Evolutionary conservation across 768 basidiomycete genomes (phyloP).

Genomic region (Boletus reticulatus): DNA sequence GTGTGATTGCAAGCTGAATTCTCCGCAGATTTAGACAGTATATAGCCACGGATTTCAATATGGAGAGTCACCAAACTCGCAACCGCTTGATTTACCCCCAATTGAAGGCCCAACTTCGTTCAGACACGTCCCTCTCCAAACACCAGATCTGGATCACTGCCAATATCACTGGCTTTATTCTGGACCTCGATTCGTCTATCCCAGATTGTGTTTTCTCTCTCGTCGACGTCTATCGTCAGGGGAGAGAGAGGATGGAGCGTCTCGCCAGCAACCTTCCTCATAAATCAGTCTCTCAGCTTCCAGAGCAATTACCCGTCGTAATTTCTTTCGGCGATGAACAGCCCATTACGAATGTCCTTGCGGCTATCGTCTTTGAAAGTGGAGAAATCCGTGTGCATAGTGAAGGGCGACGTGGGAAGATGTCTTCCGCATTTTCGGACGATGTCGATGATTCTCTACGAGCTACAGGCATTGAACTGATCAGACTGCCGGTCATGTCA

Average conservation of each 20-base stretch:
- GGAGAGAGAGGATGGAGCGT: slow-evolving; percentile 72
- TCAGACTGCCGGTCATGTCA: slow-evolving; percentile 72
- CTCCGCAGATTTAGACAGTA: slow-evolving; percentile 75
- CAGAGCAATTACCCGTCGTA: slow-evolving; percentile 3
- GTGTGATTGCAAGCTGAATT: slow-evolving; percentile 2
- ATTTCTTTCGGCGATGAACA: slow-evolving; percentile 16
- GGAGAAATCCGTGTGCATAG: slow-evolving; percentile 80
- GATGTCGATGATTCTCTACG: slow-evolving; percentile 53
- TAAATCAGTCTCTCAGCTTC: slow-evolving; percentile 6
- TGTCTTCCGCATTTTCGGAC: slow-evolving; percentile 38
- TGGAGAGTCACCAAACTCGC: slow-evolving; percentile 61
- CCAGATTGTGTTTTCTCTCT: slow-evolving; percentile 78
- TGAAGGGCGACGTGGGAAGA: slow-evolving; percentile 39
- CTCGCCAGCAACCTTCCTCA: slow-evolving; percentile 57
- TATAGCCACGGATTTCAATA: slow-evolving; percentile 63
- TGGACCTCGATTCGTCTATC: slow-evolving; percentile 81
- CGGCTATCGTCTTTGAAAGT: slow-evolving; percentile 75
- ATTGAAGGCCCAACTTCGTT: slow-evolving; percentile 73
- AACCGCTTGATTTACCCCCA: slow-evolving; percentile 79
- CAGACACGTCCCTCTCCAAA: slow-evolving; percentile 45
- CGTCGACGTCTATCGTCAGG: slow-evolving; percentile 80
- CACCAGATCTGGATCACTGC: slow-evolving; percentile 62
- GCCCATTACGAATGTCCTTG: slow-evolving; percentile 59
- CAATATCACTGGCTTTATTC: slow-evolving; percentile 77
- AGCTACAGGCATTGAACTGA: slow-evolving; percentile 52